Evolutionary conservation across 495 filamentous ascomycete genomes (phyloP).

Genomic region (Letharia columbiana): DNA sequence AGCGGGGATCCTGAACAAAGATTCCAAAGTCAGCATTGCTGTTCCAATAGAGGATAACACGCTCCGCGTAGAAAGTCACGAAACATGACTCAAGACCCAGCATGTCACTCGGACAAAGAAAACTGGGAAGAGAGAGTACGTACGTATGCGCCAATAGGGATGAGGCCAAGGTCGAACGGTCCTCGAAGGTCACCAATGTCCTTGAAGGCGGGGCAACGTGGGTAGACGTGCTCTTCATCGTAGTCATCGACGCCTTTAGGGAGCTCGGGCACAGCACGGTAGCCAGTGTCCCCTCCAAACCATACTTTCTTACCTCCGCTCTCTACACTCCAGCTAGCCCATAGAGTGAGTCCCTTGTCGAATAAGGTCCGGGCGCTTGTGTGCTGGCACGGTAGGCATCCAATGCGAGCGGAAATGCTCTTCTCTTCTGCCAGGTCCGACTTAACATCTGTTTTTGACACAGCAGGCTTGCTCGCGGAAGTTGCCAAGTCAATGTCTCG

Average conservation of each 20-base stretch:
- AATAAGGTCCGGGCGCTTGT: conserved; percentile 56
- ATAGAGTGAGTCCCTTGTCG: conserved; percentile 69
- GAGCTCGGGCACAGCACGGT: conserved; percentile 67
- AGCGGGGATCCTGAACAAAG: conserved; percentile 47
- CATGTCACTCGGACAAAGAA: background rate
- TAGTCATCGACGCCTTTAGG: conserved; percentile 65
- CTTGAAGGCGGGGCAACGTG: conserved; percentile 81
- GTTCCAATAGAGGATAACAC: background rate
- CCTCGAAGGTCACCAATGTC: conserved; percentile 76
- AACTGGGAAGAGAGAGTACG: background rate
- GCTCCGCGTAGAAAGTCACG: background rate
- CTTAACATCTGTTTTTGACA: conserved; percentile 16
- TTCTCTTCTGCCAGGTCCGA: conserved; percentile 18
- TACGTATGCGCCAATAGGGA: conserved; percentile 86
- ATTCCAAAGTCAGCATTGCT: background rate
- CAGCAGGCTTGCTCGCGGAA: conserved; percentile 18
- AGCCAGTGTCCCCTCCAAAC: conserved; percentile 77
- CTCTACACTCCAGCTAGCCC: conserved; percentile 76
- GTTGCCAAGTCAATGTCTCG: conserved; percentile 58
- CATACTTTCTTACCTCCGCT: conserved; percentile 67
- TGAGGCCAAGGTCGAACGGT: conserved; percentile 85
- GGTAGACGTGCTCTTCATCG: conserved; percentile 51
- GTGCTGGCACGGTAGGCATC: conserved; percentile 83
- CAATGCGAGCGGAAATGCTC: conserved; percentile 64
- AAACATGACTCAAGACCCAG: background rate